These are phyloP conservation scores for Tuber magnatum DNA, from an alignment of 495 filamentous ascomycete species.

Conservation along the genomic window DNA sequence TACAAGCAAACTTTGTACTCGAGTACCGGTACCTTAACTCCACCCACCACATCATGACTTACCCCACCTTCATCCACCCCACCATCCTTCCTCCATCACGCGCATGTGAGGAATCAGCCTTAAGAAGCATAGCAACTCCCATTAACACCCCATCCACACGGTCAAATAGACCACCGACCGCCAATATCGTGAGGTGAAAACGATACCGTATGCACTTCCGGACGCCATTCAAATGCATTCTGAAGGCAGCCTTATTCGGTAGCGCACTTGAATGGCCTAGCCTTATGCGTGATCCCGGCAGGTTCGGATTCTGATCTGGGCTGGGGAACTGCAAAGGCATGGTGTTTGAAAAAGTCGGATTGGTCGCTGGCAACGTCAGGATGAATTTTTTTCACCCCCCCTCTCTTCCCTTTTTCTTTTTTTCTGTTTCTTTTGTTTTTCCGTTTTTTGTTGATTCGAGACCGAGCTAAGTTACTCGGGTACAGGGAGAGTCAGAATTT, in stretches of 20 bases:
- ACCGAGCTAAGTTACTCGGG: neutral
- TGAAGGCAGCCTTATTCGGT: neutral
- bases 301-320: neutral
- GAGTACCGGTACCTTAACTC: neutral
- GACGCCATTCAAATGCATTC: neutral
- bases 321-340: neutral
- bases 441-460: neutral
- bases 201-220: neutral
- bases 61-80: neutral
- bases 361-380: neutral
- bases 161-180: neutral
- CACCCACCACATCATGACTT: neutral
- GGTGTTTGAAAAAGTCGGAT: slow-evolving; percentile 1
- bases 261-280: neutral
- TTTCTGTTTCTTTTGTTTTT: neutral
- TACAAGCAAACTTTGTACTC: neutral
- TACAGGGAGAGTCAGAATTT: neutral
- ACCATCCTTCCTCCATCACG: neutral
- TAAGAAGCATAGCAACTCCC: neutral
- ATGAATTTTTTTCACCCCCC: neutral
- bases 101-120: neutral
- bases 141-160: neutral
- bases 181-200: slow-evolving; percentile 3
- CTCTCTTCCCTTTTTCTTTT: neutral
- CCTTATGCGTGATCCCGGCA: neutral